Evolutionary conservation across 371 early-diverging fungal species (phyloP).

Genomic region (Mucor indicus): DNA sequence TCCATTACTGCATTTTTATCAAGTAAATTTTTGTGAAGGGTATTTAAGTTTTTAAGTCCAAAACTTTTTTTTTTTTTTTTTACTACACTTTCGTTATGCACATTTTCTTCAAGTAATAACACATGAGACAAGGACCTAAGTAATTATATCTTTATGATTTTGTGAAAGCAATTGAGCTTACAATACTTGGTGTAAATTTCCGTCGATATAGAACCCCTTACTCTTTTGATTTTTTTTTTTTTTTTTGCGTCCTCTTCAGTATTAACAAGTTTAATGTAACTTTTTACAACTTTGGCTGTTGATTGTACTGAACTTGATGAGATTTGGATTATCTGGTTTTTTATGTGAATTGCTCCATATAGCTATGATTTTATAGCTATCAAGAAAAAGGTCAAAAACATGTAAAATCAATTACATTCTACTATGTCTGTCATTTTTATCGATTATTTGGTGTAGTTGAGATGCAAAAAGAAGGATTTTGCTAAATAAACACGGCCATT

Average conservation of each 20-base stretch:
- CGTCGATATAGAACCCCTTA: conserved; percentile 3
- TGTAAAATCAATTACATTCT: conserved; percentile 8
- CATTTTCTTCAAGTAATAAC: conserved; percentile 5
- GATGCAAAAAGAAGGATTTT: conserved; percentile 1
- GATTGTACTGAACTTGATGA: conserved; percentile 5
- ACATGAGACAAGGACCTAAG: neutral
- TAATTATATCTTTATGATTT: conserved; percentile 1
- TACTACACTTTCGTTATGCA: conserved; percentile 1
- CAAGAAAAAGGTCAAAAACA: conserved; percentile 10
- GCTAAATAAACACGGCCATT: too few relatives aligned
- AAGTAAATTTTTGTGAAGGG: conserved; percentile 2
- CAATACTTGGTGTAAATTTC: conserved; percentile 2
- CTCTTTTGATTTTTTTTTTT: conserved; percentile 3
- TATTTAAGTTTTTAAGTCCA: conserved; percentile 7
- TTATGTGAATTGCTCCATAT: conserved; percentile 9
- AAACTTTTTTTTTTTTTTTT: too few relatives aligned
- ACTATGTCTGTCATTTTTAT: conserved; percentile 1
- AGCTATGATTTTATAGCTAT: conserved; percentile 6
- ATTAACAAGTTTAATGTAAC: conserved; percentile 4
- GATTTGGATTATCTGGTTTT: conserved; percentile 5
- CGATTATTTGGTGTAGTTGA: conserved; percentile 1
- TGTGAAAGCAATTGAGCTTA: conserved; percentile 5
- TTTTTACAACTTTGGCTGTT: conserved; percentile 1
- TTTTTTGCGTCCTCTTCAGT: conserved; percentile 8
- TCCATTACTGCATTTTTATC: conserved; percentile 2